Conservation (phyloP, 1,284 basidiomycete genomes). For the Fomitopsis betulina region DNA sequence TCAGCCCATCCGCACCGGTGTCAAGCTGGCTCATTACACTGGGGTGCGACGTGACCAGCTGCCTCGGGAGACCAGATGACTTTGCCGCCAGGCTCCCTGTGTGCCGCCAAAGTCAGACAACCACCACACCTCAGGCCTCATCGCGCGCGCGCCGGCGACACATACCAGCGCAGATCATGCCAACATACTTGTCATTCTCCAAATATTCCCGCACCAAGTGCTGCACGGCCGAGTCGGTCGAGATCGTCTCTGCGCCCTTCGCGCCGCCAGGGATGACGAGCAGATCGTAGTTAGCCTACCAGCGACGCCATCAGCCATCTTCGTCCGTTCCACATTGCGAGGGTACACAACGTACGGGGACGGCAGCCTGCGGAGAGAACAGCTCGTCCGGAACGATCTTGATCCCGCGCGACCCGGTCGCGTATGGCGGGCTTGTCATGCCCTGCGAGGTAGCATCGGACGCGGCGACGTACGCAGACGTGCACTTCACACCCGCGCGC, state of each 20-base stretch:
- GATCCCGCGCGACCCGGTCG: constrained; percentile 70
- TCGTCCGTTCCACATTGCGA: neutral
- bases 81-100: constrained; percentile 68
- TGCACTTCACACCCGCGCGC: constrained; percentile 61
- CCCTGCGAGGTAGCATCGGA: constrained; percentile 12
- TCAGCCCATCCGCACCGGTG: constrained; percentile 36
- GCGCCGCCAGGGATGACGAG: constrained; percentile 80
- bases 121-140: neutral
- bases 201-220: constrained; percentile 61
- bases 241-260: constrained; percentile 75
- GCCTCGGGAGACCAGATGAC: constrained; percentile 55
- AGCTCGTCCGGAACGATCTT: constrained; percentile 64
- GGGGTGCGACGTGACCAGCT: constrained; percentile 78
- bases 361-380: constrained; percentile 39
- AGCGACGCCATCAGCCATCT: neutral
- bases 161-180: constrained; percentile 80
- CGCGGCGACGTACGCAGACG: constrained; percentile 61
- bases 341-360: constrained; percentile 16
- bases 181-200: constrained; percentile 58
- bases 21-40: constrained; percentile 63
- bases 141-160: neutral
- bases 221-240: constrained; percentile 56
- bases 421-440: constrained; percentile 34
- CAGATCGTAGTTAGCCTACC: constrained; percentile 58
- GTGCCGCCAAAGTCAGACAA: neutral